Base-by-base conservation (phyloP, 2,329 filamentous ascomycete species). In the Coniella lustricola region DNA sequence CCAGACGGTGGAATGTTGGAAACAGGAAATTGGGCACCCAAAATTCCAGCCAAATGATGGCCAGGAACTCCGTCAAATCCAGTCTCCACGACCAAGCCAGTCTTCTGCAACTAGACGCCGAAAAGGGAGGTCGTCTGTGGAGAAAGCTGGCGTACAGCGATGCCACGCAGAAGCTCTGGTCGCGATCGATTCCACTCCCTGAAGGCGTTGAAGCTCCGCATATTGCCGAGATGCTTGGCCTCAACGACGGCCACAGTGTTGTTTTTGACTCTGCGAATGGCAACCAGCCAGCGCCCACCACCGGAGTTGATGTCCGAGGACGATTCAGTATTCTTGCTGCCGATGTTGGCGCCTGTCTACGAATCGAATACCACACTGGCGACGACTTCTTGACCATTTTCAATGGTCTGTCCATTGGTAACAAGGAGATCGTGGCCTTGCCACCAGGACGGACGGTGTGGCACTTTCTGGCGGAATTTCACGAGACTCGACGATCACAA, bases 241-340 rank as follows among this genome's bases (percentile, higher is more conserved):
- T 64, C 2, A 63, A 56, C 2, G 48, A 54, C 18, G 36, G 51
- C 5, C 73, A 82, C 42, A 65, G 73, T 54, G 73, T 84, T 54
- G 61, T 85, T 44, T 66, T 82, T 16, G 82, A 82, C 56, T 82
- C 77, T 12, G 76, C 78, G 2, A 83, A 76, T 56, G 75, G 73
- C 7, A 63, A 63, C 62, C 73, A 64, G 38, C 67, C 63, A 13
- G 60, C 67, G 50, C 70, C 70, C 33, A 59, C 20, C 39, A 66
- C 55, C n/a, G 62, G 64, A 1, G 59, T 66, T 2, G 70, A 74
- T 50, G 72, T 76, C 1, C 67, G 71, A 41, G 85, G 85, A 2
- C 71, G 81, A 40, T 87, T 81, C 61, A 90, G 84, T 60, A 87
- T 94, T 55, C 75, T 94, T 45, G 87, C 82, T 0, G 67, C 89